Conservation (phyloP, 768 basidiomycete species). For the Mrakia gelida region DNA sequence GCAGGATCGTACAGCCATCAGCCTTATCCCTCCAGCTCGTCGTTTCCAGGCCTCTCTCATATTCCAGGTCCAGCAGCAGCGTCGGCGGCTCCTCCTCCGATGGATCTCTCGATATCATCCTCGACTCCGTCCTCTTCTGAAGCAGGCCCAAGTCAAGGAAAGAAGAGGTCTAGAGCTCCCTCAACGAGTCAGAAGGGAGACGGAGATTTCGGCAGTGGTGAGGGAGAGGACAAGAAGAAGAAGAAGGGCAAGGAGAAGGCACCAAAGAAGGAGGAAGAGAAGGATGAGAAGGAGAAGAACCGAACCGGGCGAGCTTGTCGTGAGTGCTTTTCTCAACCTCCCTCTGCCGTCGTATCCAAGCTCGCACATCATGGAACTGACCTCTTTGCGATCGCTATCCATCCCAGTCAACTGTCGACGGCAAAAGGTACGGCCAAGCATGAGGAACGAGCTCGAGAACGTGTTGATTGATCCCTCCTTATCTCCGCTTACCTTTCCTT, state of each 20-base stretch:
- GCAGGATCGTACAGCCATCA: too few species aligned
- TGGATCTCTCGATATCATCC: not conserved
- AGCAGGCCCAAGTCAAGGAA: not conserved
- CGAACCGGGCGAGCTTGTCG: not conserved
- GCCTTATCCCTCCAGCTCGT: too few species aligned
- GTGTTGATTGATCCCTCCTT: not conserved
- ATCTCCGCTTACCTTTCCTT: not conserved
- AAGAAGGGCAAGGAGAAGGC: not conserved
- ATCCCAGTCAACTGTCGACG: not conserved
- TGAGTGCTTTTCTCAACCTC: not conserved
- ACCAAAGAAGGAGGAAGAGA: not conserved
- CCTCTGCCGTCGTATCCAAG: not conserved
- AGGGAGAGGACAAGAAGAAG: not conserved
- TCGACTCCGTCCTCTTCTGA: constrained; percentile 1
- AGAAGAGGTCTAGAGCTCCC: not conserved
- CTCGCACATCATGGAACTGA: not conserved
- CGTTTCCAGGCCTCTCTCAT: not conserved
- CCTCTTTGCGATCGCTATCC: not conserved
- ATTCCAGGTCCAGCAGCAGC: not conserved
- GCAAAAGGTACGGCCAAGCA: not conserved
- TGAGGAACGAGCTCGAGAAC: not conserved
- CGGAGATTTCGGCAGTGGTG: not conserved
- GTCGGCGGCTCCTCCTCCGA: not conserved
- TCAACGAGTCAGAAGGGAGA: not conserved
- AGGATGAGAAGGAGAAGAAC: not conserved